These are phyloP conservation scores for Hyaloscypha variabilis DNA, from an alignment of 495 filamentous ascomycete species.

Conservation along the genomic window DNA sequence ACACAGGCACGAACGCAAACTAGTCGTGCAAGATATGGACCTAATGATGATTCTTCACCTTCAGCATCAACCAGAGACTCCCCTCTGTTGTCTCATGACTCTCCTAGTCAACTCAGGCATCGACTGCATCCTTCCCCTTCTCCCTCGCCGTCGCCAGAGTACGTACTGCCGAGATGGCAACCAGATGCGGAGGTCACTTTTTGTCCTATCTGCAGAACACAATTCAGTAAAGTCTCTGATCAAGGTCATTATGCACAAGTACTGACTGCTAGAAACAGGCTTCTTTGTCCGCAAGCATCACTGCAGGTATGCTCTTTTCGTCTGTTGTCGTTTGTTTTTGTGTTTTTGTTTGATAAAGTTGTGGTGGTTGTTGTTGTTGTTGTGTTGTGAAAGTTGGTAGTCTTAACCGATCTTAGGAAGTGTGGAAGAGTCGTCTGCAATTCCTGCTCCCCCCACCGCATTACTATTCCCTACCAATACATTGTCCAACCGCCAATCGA, in stretches of 20 bases:
- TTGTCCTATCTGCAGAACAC: constrained; percentile 79
- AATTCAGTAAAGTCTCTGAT: constrained; percentile 54
- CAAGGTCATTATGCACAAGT: background rate
- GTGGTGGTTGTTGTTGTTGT: constrained; percentile 3
- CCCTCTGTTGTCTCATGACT: constrained; percentile 6
- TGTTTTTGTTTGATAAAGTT: too few relatives aligned
- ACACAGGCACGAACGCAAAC: background rate
- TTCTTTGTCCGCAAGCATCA: constrained; percentile 93
- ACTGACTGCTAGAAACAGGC: constrained; percentile 22
- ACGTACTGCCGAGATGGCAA: constrained; percentile 77
- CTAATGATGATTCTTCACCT: background rate
- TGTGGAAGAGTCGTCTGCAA: constrained; percentile 94
- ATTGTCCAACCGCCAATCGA: constrained; percentile 81
- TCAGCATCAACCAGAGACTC: background rate
- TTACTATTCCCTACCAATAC: constrained; percentile 90
- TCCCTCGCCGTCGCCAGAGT: constrained; percentile 28
- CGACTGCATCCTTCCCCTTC: background rate
- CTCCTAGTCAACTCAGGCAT: constrained; percentile 3
- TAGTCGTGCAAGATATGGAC: background rate
- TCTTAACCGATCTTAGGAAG: constrained; percentile 59
- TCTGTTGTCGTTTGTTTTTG: background rate
- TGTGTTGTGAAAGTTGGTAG: background rate
- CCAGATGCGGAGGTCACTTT: constrained; percentile 75
- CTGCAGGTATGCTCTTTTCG: constrained; percentile 60
- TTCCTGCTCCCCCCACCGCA: constrained; percentile 89